Conservation (phyloP, 176 grass and related monocot genomes). For the Paspalum notatum region DNA sequence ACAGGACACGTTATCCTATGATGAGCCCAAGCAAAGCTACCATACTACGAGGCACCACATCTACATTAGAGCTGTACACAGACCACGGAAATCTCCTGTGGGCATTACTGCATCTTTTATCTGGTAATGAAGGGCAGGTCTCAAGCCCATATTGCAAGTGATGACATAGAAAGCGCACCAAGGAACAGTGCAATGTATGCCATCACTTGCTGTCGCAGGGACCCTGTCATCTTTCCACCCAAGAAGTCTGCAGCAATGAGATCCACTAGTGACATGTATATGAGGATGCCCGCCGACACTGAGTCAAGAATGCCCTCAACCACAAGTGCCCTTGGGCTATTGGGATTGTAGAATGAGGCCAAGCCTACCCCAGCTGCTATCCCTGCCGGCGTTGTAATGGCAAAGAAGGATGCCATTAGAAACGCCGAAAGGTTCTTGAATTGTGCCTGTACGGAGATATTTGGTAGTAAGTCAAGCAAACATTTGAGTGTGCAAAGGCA, state of each 20-base stretch:
- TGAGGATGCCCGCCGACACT: constrained; percentile 81
- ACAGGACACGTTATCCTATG: constrained; percentile 19
- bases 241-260: constrained; percentile 88
- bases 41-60: not conserved
- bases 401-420: constrained; percentile 83
- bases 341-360: constrained; percentile 73
- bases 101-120: not conserved
- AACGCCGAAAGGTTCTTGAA: constrained; percentile 57
- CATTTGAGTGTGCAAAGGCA: not conserved
- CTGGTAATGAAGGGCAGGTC: not conserved
- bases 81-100: not conserved
- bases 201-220: constrained; percentile 49
- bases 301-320: constrained; percentile 85
- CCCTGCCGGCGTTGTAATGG: constrained; percentile 77
- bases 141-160: constrained; percentile 86
- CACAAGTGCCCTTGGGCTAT: constrained; percentile 73
- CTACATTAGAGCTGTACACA: constrained; percentile 27
- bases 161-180: constrained; percentile 79
- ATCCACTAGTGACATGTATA: constrained; percentile 93
- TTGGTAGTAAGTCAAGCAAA: constrained; percentile 6
- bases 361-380: constrained; percentile 54
- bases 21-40: not conserved
- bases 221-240: constrained; percentile 51
- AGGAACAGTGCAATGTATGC: constrained; percentile 60
- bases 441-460: constrained; percentile 54